Evolutionary conservation across 2,329 filamentous ascomycete species (phyloP), one percentile per base, ranked within the genome.

Genomic region (Aspergillus niger): DNA sequence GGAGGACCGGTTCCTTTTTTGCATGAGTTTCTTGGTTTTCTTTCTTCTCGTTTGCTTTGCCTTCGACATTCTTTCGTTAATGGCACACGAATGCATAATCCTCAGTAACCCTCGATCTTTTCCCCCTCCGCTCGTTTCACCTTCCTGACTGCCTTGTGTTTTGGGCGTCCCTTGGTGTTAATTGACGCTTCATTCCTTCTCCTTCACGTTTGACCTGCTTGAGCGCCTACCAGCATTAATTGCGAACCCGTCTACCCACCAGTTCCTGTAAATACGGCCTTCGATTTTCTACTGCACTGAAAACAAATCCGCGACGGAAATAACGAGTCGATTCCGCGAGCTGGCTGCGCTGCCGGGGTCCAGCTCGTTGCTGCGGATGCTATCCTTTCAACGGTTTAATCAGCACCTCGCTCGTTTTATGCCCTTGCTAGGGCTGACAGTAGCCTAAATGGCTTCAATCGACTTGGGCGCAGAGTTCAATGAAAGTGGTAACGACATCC

Each of bases 401-500:
- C 56, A 59, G 41, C 54, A 60, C 61, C 57, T 60, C 50, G 51
- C 61, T 55, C 55, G 43, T 69, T 74, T 63, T 65, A 74, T 70
- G 70, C 68, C 69, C 69, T 58, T 39, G 43, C 30, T 48, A 67
- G 69, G 72, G 65, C 62, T 60, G 67, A 47, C 48, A 63, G 43
- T 67, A 65, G 67, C 69, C 67, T 70, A 72, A 60, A 79, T 79
- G 77, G 74, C 76, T 71, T 71, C 74, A 61, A 68, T 75, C 65
- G 72, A 72, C 52, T 76, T 78, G 54, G 69, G 69, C 56, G 68
- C 63, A 39, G 71, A 72, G 54, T 67, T 62, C 49, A 63, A 66
- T 43, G 72, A 73, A 38, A 68, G 69, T 57, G 65, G 66, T 50
- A 67, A 64, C 56, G 70, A 72, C 20, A 58, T 73, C 49, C 68